A percentile compares a stretch with the other conserved stretches of the same genome.
These are phyloP conservation scores for Tothia fuscella DNA, from an alignment of 2,329 filamentous ascomycete genomes.

Conservation along the genomic window DNA sequence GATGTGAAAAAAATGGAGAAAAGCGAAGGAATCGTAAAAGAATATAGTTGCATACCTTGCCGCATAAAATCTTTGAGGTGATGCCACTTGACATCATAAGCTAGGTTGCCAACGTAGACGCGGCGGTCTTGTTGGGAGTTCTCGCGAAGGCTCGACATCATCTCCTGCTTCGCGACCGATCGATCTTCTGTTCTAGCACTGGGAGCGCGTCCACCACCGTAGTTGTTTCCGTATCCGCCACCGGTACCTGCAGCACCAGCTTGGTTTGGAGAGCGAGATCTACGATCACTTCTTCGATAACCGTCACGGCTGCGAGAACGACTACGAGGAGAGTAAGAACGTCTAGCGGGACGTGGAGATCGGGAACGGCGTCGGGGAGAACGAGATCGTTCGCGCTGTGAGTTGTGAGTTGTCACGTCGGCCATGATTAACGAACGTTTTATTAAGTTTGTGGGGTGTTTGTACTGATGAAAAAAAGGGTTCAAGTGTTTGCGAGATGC, in stretches of 20 bases:
- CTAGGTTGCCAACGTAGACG: constrained; percentile 97
- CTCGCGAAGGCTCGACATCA: constrained; percentile 91
- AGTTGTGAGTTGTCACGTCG: constrained; percentile 1
- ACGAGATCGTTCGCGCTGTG: constrained; percentile 24
- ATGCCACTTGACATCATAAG: constrained; percentile 99
- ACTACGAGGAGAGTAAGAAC: constrained; percentile 50
- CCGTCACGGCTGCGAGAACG: constrained; percentile 67
- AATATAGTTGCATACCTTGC: constrained; percentile 68
- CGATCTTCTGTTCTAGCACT: constrained; percentile 30
- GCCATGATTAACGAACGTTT: neutral
- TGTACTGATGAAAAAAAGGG: neutral
- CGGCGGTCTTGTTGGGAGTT: constrained; percentile 96
- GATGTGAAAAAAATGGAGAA: constrained; percentile 13
- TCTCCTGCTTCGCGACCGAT: constrained; percentile 93
- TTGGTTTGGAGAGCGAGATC: constrained; percentile 61
- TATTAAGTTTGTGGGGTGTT: neutral
- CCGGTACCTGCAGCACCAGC: constrained; percentile 55
- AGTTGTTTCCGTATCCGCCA: constrained; percentile 57
- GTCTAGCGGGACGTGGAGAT: constrained; percentile 55
- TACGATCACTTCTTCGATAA: constrained; percentile 33
- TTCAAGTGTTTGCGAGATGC: neutral
- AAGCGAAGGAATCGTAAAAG: too few relatives aligned
- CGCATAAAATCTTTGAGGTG: constrained; percentile 99
- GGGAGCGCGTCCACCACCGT: constrained; percentile 37
- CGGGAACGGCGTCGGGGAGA: constrained; percentile 47